A percentile compares a stretch with the other conserved stretches of the same genome.
Evolutionary conservation across 768 basidiomycete genomes (phyloP).

Genomic region (Hortiboletus campestris): DNA sequence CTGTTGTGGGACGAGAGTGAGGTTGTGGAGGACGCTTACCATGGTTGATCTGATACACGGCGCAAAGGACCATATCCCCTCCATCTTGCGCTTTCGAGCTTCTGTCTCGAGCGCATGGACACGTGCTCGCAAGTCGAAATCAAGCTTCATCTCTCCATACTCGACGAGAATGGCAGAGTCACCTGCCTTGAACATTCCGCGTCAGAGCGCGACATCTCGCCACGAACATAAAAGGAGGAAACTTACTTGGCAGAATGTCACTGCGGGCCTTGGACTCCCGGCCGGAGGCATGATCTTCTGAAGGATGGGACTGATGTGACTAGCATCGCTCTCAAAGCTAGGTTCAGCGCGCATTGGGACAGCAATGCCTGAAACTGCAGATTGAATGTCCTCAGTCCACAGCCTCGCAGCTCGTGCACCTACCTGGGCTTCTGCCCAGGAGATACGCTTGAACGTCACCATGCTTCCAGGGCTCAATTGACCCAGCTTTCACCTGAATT

Average conservation of each 20-base stretch:
- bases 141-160: conserved; percentile 54
- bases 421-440: too few species aligned
- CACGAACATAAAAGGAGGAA: not conserved
- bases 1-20: not conserved
- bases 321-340: too few species aligned
- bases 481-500: too few species aligned
- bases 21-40: conserved; percentile 33
- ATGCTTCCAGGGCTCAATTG: too few species aligned
- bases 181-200: conserved; percentile 45
- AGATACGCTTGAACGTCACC: too few species aligned
- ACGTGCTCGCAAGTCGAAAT: conserved; percentile 52
- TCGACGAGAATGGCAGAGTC: conserved; percentile 64
- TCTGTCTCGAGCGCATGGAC: conserved; percentile 54
- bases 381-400: too few species aligned
- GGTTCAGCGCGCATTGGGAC: too few species aligned
- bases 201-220: not conserved
- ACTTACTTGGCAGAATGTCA: conserved; percentile 55
- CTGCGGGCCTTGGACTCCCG: conserved; percentile 34
- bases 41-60: conserved; percentile 59
- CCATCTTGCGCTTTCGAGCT: conserved; percentile 31
- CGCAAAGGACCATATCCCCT: conserved; percentile 42
- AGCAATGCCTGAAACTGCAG: too few species aligned
- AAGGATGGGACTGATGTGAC: too few species aligned
- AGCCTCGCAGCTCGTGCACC: too few species aligned
- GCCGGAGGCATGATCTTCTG: too few species aligned